Base-by-base conservation (phyloP, 305 asterid species). In the Euphrasia arctica region DNA sequence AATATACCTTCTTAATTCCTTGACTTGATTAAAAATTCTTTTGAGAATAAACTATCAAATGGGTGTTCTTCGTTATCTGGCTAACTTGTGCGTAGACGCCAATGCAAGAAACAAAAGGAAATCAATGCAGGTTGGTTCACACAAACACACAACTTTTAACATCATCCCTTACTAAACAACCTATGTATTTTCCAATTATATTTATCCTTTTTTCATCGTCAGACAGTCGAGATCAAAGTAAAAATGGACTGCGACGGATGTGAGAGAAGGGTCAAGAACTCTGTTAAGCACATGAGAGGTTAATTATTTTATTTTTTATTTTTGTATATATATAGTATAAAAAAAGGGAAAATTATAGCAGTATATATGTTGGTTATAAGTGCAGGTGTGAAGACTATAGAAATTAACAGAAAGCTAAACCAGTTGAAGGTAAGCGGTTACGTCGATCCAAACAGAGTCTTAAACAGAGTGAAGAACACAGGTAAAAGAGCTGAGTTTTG, bases 191-290 rank as follows among this genome's bases (percentile, higher is more conserved):
- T 18, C 8, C 1, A 9, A 9, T 3, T 42, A 12, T 43, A 34
- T 5, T 67, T 36, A 28, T 42, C 42, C n/a, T 4, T 25, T n/a
- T 7, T 43, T 66, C 75, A 47, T 9, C 2, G 28, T 14, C 75
- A 90, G 97, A 90, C 95, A 0, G 95, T 90, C 56, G 97, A 90
- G 80, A 85, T 90, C 76, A 90, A 79, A 78, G 93, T 88, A 7
- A 90, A 90, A 81, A 90, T 90, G 97, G 97, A 90, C 59, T 90
- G 97, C 60, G 97, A 90, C 80, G 97, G 96, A 75, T 91, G 97
- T 54, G 96, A 91, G 79, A 88, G 97, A 76, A 86, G 82, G 68
- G 95, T 91, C 45, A 88, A 69, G 79, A 85, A 86, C 70, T 86
- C 96, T 28, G 85, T 83, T 60, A 86, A 65, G 64, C 41, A 65